A percentile compares a stretch with the other conserved stretches of the same genome.
Conservation (phyloP, 306 rosid species). For the Sindora glabra region DNA sequence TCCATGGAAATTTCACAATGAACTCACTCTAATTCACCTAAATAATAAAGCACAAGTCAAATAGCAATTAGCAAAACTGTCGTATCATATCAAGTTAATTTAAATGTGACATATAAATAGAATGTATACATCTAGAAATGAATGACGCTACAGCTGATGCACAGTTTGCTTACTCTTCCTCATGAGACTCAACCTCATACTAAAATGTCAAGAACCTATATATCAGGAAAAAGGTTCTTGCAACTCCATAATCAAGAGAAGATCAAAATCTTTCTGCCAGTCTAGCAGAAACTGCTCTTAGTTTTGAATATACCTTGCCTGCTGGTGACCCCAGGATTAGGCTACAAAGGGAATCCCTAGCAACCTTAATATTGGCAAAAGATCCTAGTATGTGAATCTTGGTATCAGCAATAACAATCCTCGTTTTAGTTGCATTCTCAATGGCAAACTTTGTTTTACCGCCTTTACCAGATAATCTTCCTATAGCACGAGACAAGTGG, state of each 20-base stretch:
- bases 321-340: constrained; percentile 87
- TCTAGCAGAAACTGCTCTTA: constrained; percentile 73
- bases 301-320: constrained; percentile 71
- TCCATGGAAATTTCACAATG: too few relatives aligned
- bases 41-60: too few relatives aligned
- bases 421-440: constrained; percentile 79
- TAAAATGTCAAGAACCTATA: neutral
- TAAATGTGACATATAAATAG: neutral
- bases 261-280: constrained; percentile 71
- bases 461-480: constrained; percentile 80
- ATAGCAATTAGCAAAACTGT: too few relatives aligned
- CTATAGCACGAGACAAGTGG: constrained; percentile 88
- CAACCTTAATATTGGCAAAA: constrained; percentile 69
- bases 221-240: neutral
- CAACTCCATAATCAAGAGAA: neutral
- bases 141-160: neutral
- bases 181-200: neutral
- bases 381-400: constrained; percentile 87
- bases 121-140: neutral
- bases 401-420: constrained; percentile 79
- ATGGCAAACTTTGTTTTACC: constrained; percentile 83
- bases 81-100: neutral
- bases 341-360: constrained; percentile 81
- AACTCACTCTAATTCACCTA: too few relatives aligned
- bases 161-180: constrained; percentile 5